Conservation (phyloP, 2,329 filamentous ascomycete species). For the Aspergillus sp. region DNA sequence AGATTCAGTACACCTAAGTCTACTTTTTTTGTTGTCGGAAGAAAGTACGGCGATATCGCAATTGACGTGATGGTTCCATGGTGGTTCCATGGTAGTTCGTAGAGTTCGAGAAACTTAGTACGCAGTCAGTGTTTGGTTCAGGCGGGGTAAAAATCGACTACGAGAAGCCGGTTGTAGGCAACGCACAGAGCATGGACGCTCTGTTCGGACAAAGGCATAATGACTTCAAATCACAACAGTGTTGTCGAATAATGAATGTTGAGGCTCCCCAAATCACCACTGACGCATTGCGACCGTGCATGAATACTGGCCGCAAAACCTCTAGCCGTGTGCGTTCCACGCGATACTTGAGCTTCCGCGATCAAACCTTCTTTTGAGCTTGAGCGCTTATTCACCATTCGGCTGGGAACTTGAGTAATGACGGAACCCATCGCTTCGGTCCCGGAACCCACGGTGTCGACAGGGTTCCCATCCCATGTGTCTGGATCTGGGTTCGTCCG, state of each 20-base stretch:
- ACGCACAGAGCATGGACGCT: neutral
- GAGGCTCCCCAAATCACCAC: neutral
- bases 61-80: neutral
- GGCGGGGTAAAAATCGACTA: too few relatives aligned
- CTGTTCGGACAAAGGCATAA: too few relatives aligned
- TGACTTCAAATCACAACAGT: too few relatives aligned
- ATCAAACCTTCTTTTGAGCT: neutral
- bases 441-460: neutral
- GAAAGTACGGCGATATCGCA: neutral
- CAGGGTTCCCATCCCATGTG: constrained; percentile 20
- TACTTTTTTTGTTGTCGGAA: neutral
- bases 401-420: neutral
- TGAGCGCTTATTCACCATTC: neutral
- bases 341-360: neutral
- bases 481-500: constrained; percentile 15
- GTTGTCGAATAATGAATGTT: neutral
- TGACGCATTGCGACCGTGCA: too few relatives aligned
- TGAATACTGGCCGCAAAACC: neutral
- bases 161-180: neutral
- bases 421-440: neutral
- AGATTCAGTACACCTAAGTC: neutral
- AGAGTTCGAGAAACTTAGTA: neutral
- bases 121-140: neutral
- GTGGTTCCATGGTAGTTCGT: neutral
- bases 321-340: neutral